These are phyloP conservation scores for Flaveria trinervia DNA, from an alignment of 129 eudicot species.

Conservation along the genomic window DNA sequence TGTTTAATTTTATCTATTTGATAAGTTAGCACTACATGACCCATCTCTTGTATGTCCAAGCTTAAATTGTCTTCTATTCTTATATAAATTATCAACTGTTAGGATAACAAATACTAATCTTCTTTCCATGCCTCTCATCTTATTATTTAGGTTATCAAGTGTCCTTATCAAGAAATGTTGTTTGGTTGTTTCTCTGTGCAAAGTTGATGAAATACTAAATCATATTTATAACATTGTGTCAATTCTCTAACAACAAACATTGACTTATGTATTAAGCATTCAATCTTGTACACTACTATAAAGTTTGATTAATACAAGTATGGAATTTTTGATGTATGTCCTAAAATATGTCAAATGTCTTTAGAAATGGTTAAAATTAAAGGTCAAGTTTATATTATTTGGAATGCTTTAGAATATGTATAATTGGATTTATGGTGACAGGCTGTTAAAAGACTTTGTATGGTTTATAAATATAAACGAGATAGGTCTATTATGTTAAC, in stretches of 20 bases:
- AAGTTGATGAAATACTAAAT: conserved; percentile 5
- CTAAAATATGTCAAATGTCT: conserved; percentile 24
- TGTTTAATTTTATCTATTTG: no score
- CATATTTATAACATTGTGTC: neutral
- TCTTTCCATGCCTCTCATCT: neutral
- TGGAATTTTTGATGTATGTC: conserved; percentile 21
- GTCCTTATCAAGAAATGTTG: neutral
- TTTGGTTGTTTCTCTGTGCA: conserved; percentile 16
- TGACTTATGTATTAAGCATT: conserved; percentile 16
- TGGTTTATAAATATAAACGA: no score
- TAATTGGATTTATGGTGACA: conserved; percentile 23
- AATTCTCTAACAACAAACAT: neutral
- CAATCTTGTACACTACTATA: neutral
- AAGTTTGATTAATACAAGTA: conserved; percentile 18
- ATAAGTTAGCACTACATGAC: no score
- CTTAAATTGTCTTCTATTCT: neutral
- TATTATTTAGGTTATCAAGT: conserved; percentile 8
- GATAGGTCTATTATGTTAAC: neutral
- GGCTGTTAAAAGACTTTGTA: conserved; percentile 18
- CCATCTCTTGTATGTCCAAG: no score
- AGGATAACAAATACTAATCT: neutral
- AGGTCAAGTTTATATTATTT: conserved; percentile 21
- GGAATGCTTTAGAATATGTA: conserved; percentile 27
- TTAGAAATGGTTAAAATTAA: conserved; percentile 27
- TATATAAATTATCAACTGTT: neutral